Conservation (phyloP, 441 rosid genomes). For the Eutrema salsugineum region DNA sequence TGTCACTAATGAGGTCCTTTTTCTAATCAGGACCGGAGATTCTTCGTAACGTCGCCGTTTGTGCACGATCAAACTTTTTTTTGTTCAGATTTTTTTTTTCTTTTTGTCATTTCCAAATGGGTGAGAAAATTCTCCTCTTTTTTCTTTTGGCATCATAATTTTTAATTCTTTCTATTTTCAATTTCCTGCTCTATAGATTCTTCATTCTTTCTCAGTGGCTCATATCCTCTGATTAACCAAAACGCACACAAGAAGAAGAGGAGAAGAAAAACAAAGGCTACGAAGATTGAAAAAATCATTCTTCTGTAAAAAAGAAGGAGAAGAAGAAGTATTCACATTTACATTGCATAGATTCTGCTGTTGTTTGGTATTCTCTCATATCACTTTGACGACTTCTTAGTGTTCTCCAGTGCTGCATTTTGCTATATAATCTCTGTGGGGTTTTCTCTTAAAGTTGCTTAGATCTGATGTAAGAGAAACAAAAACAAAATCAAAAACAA, state of each 20-base stretch:
- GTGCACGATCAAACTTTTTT: constrained; percentile 15
- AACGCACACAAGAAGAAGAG: constrained; percentile 10
- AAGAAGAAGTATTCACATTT: constrained; percentile 15
- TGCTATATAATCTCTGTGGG: background rate
- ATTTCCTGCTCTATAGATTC: constrained; percentile 12
- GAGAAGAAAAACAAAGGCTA: background rate
- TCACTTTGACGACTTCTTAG: background rate
- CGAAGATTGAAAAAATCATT: background rate
- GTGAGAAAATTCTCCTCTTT: background rate
- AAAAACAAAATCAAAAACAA: too few relatives aligned
- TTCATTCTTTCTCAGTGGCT: constrained; percentile 31
- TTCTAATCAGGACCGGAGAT: background rate
- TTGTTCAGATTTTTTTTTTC: background rate
- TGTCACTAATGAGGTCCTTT: too few relatives aligned
- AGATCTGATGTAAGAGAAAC: constrained; percentile 10
- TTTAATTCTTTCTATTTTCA: background rate
- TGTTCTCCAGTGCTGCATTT: constrained; percentile 9
- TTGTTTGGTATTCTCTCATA: constrained; percentile 8
- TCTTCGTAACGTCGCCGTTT: constrained; percentile 22
- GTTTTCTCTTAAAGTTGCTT: background rate
- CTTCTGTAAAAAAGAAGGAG: background rate
- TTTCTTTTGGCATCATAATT: background rate
- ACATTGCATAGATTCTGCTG: constrained; percentile 8
- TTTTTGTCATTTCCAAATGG: background rate
- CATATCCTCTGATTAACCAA: constrained; percentile 21